A percentile compares a stretch with the other conserved stretches of the same genome.
phyloP scores from a whole-genome alignment of 306 rosid genomes.

The Pterocarpus macrocarpus region DNA sequence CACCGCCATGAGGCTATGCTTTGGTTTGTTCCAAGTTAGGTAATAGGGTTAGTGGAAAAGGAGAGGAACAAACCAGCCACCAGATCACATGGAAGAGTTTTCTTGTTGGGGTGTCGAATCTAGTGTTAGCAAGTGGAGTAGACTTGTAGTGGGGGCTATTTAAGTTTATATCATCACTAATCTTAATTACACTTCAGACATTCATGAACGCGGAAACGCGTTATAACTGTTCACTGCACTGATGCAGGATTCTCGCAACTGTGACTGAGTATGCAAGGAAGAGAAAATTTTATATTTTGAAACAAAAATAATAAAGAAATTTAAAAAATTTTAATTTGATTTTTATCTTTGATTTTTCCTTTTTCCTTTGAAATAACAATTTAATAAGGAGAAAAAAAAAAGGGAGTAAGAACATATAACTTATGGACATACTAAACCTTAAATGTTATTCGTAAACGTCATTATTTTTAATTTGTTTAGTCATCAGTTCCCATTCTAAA shows the following conservation, averaged over 20 bases:
- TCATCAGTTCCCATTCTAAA: no score
- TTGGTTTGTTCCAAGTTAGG: slow-evolving; percentile 28
- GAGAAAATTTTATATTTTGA: no score
- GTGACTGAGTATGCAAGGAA: neutral
- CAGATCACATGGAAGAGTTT: slow-evolving; percentile 50
- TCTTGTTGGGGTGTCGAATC: slow-evolving; percentile 40
- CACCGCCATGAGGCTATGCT: slow-evolving; percentile 41
- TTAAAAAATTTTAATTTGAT: no score
- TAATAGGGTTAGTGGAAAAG: slow-evolving; percentile 13
- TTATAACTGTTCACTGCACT: neutral
- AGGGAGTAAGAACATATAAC: no score
- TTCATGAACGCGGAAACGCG: neutral
- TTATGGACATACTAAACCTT: no score
- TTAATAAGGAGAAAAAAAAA: no score
- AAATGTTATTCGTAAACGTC: no score
- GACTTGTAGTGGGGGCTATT: neutral
- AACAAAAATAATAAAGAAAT: no score
- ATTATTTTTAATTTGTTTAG: no score
- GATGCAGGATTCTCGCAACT: neutral
- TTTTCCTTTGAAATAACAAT: no score
- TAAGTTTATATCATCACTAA: neutral
- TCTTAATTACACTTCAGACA: neutral
- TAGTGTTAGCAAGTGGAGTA: slow-evolving; percentile 28
- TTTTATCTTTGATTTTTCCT: no score
- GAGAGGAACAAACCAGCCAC: slow-evolving; percentile 24